A percentile compares a stretch with the other conserved stretches of the same genome.
Conservation (phyloP, 345 rosid genomes). For the Psidium guajava region DNA sequence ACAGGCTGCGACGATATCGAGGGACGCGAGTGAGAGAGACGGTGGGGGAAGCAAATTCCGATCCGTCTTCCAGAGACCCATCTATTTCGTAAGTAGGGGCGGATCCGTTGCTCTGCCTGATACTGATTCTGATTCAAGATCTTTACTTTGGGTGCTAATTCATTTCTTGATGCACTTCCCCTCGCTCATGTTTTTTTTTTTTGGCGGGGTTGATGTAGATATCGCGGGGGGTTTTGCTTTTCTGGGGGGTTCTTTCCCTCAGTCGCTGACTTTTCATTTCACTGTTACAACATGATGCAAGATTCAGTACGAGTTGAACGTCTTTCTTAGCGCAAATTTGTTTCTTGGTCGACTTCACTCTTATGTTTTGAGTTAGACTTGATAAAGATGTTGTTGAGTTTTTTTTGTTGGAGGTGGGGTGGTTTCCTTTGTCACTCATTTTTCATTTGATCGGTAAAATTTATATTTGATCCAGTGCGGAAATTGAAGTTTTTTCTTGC, state of each 20-base stretch:
- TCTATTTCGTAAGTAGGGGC: background rate
- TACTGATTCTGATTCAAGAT: background rate
- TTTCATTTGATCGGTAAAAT: background rate
- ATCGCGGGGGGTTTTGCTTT: background rate
- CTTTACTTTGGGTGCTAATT: background rate
- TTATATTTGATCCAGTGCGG: background rate
- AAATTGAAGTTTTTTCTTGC: conserved; percentile 6
- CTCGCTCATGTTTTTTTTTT: background rate
- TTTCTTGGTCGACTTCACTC: background rate
- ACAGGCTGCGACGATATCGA: background rate
- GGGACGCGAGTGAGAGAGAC: background rate
- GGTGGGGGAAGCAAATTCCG: background rate
- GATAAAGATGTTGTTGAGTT: background rate
- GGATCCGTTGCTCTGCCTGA: background rate
- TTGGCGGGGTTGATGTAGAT: background rate
- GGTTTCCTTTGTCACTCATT: background rate
- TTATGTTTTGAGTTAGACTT: background rate
- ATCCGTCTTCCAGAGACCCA: background rate
- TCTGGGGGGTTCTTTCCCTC: background rate
- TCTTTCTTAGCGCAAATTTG: background rate
- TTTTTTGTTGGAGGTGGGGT: background rate
- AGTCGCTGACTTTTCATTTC: background rate
- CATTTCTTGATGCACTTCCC: background rate
- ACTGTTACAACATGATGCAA: background rate
- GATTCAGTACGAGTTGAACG: background rate